phyloP scores from a whole-genome alignment of 352 stramenopile species.

The Thalassiosira mediterranea region DNA sequence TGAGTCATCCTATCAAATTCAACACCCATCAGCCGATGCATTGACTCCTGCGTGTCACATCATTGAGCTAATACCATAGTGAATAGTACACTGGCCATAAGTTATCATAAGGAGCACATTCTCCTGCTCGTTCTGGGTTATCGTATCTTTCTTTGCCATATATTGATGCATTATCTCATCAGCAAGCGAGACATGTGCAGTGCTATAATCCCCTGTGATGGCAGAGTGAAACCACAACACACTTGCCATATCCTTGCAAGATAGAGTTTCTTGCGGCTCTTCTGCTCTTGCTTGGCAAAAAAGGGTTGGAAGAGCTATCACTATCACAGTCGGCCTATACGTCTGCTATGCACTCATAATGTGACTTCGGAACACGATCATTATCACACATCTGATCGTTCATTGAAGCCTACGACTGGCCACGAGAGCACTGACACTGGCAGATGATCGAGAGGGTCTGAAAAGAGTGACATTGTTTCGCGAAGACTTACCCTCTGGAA shows the following conservation, averaged over 20 bases:
- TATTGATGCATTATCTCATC: slow-evolving; percentile 64
- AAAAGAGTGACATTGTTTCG: too few relatives aligned
- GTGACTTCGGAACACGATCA: slow-evolving; percentile 18
- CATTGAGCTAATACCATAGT: slow-evolving; percentile 58
- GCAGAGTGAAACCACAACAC: slow-evolving; percentile 54
- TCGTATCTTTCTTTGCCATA: slow-evolving; percentile 12
- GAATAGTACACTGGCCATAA: slow-evolving; percentile 56
- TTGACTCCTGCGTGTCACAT: slow-evolving; percentile 35
- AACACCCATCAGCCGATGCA: slow-evolving; percentile 51
- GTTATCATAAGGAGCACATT: slow-evolving; percentile 36
- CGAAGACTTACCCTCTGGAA: too few relatives aligned
- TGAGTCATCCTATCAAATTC: slow-evolving; percentile 20
- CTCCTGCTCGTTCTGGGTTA: slow-evolving; percentile 24
- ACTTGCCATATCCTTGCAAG: slow-evolving; percentile 25
- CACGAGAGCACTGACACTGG: too few relatives aligned
- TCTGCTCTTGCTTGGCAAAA: background rate
- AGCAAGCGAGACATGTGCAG: slow-evolving; percentile 54
- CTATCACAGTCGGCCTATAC: background rate
- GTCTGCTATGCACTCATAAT: slow-evolving; percentile 17
- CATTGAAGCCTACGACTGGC: too few relatives aligned
- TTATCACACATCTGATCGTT: slow-evolving; percentile 63
- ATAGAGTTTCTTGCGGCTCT: background rate
- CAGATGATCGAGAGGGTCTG: too few relatives aligned
- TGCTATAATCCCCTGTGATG: slow-evolving; percentile 46
- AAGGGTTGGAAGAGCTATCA: slow-evolving; percentile 4